A percentile compares a stretch with the other conserved stretches of the same genome.
Evolutionary conservation across 345 rosid genomes (phyloP).

Genomic region (Eucalyptus cloeziana): DNA sequence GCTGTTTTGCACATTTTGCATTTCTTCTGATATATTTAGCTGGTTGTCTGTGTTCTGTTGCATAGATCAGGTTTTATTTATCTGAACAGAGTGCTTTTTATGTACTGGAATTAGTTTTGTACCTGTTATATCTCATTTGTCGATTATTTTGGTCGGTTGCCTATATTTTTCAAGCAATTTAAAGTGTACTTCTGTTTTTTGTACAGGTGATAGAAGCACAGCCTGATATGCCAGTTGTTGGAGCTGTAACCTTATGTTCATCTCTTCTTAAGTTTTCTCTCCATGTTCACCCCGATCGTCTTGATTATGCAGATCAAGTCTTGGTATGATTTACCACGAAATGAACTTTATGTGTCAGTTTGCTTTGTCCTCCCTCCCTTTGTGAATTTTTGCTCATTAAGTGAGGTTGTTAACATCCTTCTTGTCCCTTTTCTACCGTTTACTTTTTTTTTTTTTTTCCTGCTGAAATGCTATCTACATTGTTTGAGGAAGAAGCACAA

Average conservation of each 20-base stretch:
- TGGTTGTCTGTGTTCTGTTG: not conserved
- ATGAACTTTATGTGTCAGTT: not conserved
- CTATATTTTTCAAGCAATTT: not conserved
- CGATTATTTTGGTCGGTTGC: not conserved
- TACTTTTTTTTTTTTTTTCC: not conserved
- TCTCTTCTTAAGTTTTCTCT: constrained; percentile 97
- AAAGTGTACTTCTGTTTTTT: not conserved
- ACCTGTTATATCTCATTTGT: not conserved
- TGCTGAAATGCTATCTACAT: not conserved
- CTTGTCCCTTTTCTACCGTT: not conserved
- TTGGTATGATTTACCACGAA: constrained; percentile 35
- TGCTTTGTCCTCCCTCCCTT: not conserved
- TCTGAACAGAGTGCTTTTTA: not conserved
- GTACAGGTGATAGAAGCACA: constrained; percentile 95
- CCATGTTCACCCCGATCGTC: constrained; percentile 98
- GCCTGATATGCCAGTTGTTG: constrained; percentile 79
- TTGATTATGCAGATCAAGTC: constrained; percentile 99
- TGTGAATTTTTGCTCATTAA: not conserved
- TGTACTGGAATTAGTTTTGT: not conserved
- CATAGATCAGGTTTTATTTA: not conserved
- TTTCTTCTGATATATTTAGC: not conserved
- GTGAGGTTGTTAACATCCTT: not conserved
- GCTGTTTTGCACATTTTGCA: not conserved
- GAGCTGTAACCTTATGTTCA: constrained; percentile 92
- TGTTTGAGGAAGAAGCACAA: not conserved